Conservation (phyloP, 345 rosid species). For the Acer yangbiense region DNA sequence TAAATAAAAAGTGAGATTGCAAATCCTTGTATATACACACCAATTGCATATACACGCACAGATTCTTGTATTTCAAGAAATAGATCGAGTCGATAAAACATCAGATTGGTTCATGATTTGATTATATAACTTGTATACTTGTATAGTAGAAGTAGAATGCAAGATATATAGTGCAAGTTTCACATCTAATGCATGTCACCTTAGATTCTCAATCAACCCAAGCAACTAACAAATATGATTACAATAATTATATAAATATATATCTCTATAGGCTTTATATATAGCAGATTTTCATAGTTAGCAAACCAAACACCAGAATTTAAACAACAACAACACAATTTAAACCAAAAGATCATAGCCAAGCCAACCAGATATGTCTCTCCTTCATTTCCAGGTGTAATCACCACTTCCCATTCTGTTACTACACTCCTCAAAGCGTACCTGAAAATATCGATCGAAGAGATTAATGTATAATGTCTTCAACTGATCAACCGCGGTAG, state of each 20-base stretch:
- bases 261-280: constrained; percentile 4
- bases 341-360: not conserved
- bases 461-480: too few relatives aligned
- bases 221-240: constrained; percentile 10
- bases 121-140: constrained; percentile 12
- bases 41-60: too few relatives aligned
- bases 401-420: constrained; percentile 64
- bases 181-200: constrained; percentile 8
- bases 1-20: too few relatives aligned
- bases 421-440: constrained; percentile 47
- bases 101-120: not conserved
- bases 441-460: constrained; percentile 28
- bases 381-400: constrained; percentile 87
- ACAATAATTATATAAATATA: constrained; percentile 25
- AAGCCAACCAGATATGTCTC: constrained; percentile 47
- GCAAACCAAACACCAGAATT: constrained; percentile 6
- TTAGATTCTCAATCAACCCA: constrained; percentile 19
- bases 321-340: not conserved
- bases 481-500: not conserved
- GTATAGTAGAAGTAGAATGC: not conserved
- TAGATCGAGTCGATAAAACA: too few relatives aligned
- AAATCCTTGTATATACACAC: too few relatives aligned
- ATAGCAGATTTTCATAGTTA: not conserved
- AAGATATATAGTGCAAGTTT: constrained; percentile 16
- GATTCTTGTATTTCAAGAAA: too few relatives aligned